These are phyloP conservation scores for Tolypocladium pustulatum DNA, from an alignment of 2,329 filamentous ascomycete species.

Conservation along the genomic window DNA sequence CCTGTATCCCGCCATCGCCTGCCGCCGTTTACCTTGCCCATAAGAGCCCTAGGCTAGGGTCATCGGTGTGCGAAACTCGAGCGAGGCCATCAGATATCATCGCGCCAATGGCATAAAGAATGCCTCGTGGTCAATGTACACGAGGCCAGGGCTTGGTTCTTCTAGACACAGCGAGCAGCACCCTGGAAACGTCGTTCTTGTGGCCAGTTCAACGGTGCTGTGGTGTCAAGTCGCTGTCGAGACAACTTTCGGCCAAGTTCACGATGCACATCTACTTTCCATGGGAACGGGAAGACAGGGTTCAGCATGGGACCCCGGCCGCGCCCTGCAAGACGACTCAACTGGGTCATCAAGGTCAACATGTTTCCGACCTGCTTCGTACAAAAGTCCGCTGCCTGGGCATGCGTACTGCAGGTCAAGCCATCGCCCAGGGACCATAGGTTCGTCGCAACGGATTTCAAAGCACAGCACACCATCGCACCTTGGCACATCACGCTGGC, in stretches of 20 bases:
- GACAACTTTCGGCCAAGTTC: neutral
- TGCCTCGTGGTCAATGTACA: neutral
- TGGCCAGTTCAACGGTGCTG: neutral
- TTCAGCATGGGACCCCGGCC: neutral
- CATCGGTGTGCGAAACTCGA: neutral
- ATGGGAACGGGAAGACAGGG: neutral
- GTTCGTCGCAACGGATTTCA: neutral
- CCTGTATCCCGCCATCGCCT: neutral
- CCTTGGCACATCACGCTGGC: neutral
- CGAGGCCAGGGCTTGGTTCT: neutral
- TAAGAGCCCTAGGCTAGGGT: neutral
- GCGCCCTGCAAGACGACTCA: neutral
- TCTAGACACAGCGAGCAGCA: neutral
- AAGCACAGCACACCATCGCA: neutral
- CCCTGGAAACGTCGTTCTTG: neutral
- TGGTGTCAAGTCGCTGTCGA: neutral
- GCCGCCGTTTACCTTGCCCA: slow-evolving; percentile 2
- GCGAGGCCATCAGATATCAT: neutral
- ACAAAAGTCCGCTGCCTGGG: neutral
- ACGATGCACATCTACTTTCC: neutral
- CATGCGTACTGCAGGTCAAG: neutral
- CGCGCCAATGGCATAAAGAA: neutral
- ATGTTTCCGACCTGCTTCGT: neutral
- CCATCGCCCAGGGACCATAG: neutral
- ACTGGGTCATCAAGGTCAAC: neutral